Evolutionary conservation across 495 filamentous ascomycete genomes (phyloP).

Genomic region (Aspergillus indologenus): DNA sequence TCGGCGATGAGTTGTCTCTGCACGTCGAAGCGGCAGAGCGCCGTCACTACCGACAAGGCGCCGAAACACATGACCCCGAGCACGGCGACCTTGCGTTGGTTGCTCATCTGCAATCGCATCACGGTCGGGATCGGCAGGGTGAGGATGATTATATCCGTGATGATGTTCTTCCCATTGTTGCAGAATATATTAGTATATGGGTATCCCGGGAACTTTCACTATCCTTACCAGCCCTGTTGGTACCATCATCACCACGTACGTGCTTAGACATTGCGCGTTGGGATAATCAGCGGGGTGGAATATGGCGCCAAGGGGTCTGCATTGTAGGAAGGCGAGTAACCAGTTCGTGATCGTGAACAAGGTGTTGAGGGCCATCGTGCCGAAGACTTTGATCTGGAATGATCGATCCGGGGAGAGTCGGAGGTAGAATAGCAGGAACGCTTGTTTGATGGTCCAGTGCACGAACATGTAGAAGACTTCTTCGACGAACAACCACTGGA

Average conservation of each 20-base stretch:
- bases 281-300: background rate
- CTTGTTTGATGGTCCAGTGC: slow-evolving; percentile 28
- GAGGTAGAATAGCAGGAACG: slow-evolving; percentile 37
- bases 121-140: slow-evolving; percentile 7
- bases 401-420: slow-evolving; percentile 25
- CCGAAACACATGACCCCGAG: slow-evolving; percentile 11
- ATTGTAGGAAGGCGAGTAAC: slow-evolving; percentile 8
- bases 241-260: slow-evolving; percentile 3
- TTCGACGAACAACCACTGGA: slow-evolving; percentile 14
- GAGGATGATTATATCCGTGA: slow-evolving; percentile 10
- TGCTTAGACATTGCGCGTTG: slow-evolving; percentile 1
- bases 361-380: slow-evolving; percentile 3
- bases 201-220: background rate
- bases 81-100: background rate
- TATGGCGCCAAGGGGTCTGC: slow-evolving; percentile 5
- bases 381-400: slow-evolving; percentile 8
- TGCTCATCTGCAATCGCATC: slow-evolving; percentile 3
- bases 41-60: background rate
- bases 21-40: slow-evolving; percentile 20
- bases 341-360: slow-evolving; percentile 4
- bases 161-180: slow-evolving; percentile 3
- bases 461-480: slow-evolving; percentile 23
- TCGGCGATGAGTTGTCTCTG: slow-evolving; percentile 19
- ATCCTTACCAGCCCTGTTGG: slow-evolving; percentile 1
- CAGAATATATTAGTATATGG: background rate